Percentiles rank a stretch among this genome's conserved stretches.
Evolutionary conservation across 768 basidiomycete genomes (phyloP).

Genomic region (Psilocybe azurescens): DNA sequence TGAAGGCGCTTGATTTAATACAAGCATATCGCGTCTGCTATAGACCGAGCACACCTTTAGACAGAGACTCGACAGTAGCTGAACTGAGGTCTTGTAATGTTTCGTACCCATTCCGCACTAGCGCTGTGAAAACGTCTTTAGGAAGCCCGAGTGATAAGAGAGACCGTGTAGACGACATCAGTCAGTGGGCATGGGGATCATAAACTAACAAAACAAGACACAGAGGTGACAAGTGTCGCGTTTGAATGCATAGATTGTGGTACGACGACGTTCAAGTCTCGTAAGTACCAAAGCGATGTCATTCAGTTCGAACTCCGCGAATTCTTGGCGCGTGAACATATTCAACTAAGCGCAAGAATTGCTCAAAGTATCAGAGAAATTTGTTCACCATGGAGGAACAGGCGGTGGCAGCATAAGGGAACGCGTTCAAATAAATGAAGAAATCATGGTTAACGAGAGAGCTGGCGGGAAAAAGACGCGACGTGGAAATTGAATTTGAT

Average conservation of each 20-base stretch:
- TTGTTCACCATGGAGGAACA: no score
- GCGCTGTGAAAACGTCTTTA: slow-evolving; percentile 46
- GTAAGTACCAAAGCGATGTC: no score
- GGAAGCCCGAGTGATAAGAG: slow-evolving; percentile 55
- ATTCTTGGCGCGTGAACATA: no score
- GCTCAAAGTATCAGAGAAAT: no score
- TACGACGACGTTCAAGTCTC: background rate
- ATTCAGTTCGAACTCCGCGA: no score
- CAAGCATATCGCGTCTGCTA: no score
- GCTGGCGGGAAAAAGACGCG: no score
- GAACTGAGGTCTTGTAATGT: slow-evolving; percentile 55
- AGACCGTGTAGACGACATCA: slow-evolving; percentile 46
- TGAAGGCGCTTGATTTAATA: background rate
- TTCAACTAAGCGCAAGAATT: no score
- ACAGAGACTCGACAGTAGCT: slow-evolving; percentile 49
- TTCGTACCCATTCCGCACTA: slow-evolving; percentile 62
- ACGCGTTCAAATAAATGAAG: no score
- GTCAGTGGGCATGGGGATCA: background rate
- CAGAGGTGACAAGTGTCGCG: background rate
- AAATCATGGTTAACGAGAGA: no score
- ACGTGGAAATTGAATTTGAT: no score
- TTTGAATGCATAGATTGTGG: background rate
- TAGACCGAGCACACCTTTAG: slow-evolving; percentile 45
- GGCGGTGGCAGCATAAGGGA: no score
- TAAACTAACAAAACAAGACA: background rate